phyloP scores from a whole-genome alignment of 169 alveolate species.

The Babesia microti region DNA sequence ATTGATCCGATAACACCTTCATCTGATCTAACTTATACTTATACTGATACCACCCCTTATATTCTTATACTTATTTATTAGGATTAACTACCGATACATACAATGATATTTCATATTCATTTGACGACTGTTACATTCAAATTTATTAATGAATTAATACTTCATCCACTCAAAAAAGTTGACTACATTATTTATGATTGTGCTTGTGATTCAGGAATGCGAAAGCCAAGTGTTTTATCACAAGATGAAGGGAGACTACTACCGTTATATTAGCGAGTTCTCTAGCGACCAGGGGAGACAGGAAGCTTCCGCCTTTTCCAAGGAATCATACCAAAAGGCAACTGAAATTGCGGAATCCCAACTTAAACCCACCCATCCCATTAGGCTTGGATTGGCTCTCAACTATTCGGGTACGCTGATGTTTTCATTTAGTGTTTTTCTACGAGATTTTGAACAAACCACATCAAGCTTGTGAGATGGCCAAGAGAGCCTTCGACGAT shows the following conservation, averaged over 20 bases:
- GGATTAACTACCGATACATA: no score
- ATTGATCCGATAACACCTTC: no score
- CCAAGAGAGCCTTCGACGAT: slow-evolving; percentile 89
- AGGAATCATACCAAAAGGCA: slow-evolving; percentile 93
- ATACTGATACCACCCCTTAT: no score
- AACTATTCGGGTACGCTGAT: slow-evolving; percentile 95
- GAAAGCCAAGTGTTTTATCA: slow-evolving; percentile 92
- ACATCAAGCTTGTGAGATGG: slow-evolving; percentile 97
- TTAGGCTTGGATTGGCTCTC: slow-evolving; percentile 93
- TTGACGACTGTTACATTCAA: no score
- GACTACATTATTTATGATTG: not conserved
- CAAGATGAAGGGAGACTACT: slow-evolving; percentile 99
- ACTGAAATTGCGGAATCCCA: slow-evolving; percentile 85
- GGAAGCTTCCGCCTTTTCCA: slow-evolving; percentile 90
- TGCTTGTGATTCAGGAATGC: slow-evolving; percentile 29
- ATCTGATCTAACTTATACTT: no score
- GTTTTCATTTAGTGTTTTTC: no score
- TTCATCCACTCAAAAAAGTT: no score
- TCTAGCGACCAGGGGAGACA: slow-evolving; percentile 85
- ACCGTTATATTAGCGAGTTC: slow-evolving; percentile 93
- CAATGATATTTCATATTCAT: no score
- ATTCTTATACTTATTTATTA: no score
- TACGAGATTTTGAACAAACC: slow-evolving; percentile 95
- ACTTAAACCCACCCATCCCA: slow-evolving; percentile 92
- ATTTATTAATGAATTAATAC: no score